Evolutionary conservation across 2,329 filamentous ascomycete genomes (phyloP).

Genomic region (Colletotrichum siamense): DNA sequence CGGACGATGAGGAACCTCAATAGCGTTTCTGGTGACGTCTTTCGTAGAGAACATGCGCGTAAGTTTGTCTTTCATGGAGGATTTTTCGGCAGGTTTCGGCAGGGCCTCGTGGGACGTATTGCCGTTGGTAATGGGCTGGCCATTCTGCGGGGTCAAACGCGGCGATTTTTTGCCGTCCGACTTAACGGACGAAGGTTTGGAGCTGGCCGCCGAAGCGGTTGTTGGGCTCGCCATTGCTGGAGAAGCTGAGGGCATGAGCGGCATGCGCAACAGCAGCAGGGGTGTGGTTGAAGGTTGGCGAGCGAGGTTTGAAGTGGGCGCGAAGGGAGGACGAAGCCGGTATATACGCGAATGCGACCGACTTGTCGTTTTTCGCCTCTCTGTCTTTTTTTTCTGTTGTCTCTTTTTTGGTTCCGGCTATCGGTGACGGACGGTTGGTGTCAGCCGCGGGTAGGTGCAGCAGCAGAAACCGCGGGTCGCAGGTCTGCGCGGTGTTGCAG

Average conservation of each 20-base stretch:
- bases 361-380: background rate
- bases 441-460: slow-evolving; percentile 7
- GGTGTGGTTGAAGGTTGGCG: background rate
- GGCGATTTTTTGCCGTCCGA: slow-evolving; percentile 47
- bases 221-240: slow-evolving; percentile 20
- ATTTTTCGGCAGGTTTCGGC: slow-evolving; percentile 52
- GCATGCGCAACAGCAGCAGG: background rate
- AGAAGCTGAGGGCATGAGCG: slow-evolving; percentile 19
- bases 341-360: slow-evolving; percentile 16
- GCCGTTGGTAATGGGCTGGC: slow-evolving; percentile 26
- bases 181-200: slow-evolving; percentile 55
- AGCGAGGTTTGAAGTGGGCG: background rate
- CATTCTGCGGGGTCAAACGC: slow-evolving; percentile 45
- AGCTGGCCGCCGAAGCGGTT: slow-evolving; percentile 44
- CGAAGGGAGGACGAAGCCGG: slow-evolving; percentile 1
- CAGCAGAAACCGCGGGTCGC: background rate
- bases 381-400: background rate
- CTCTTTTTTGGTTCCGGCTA: background rate
- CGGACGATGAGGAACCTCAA: slow-evolving; percentile 37
- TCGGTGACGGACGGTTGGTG: slow-evolving; percentile 10
- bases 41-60: slow-evolving; percentile 70
- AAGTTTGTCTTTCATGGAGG: slow-evolving; percentile 68
- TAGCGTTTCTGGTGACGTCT: slow-evolving; percentile 47
- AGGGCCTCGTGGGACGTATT: slow-evolving; percentile 33
- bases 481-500: background rate